Percentiles rank a stretch among this genome's conserved stretches.
Conservation (phyloP, 345 rosid species). For the Iberis pinnata region DNA sequence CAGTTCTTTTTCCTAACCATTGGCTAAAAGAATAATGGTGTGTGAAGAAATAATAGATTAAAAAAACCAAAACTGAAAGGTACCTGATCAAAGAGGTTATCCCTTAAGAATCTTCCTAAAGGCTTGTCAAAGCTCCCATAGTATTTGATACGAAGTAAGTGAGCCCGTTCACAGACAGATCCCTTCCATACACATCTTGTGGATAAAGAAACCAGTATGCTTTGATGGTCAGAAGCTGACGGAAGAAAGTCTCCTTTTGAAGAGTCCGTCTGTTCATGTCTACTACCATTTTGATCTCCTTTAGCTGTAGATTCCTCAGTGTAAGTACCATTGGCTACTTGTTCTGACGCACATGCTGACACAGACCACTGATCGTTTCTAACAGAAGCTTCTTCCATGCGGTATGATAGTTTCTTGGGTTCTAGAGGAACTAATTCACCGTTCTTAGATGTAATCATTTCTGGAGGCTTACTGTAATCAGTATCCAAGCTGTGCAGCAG, state of each 20-base stretch:
- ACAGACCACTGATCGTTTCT: slow-evolving; percentile 27
- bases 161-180: slow-evolving; percentile 81
- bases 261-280: slow-evolving; percentile 42
- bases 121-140: slow-evolving; percentile 94
- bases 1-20: slow-evolving; percentile 7
- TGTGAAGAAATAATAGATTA: not conserved
- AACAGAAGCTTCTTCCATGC: slow-evolving; percentile 21
- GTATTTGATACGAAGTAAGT: slow-evolving; percentile 84
- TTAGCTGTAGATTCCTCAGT: slow-evolving; percentile 22
- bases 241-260: slow-evolving; percentile 84
- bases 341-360: slow-evolving; percentile 15
- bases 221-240: slow-evolving; percentile 85
- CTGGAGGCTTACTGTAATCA: slow-evolving; percentile 19
- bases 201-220: slow-evolving; percentile 91
- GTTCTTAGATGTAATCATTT: slow-evolving; percentile 24
- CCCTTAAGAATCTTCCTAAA: slow-evolving; percentile 77
- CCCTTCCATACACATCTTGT: slow-evolving; percentile 94
- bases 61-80: slow-evolving; percentile 5
- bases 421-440: slow-evolving; percentile 33
- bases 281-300: slow-evolving; percentile 24
- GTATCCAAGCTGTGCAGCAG: slow-evolving; percentile 19
- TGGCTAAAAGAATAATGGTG: slow-evolving; percentile 18
- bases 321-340: slow-evolving; percentile 23
- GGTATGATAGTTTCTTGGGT: slow-evolving; percentile 24
- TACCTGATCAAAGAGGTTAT: slow-evolving; percentile 93